Base-by-base conservation (phyloP, 2,329 filamentous ascomycete species). In the Fusarium tuaranense region DNA sequence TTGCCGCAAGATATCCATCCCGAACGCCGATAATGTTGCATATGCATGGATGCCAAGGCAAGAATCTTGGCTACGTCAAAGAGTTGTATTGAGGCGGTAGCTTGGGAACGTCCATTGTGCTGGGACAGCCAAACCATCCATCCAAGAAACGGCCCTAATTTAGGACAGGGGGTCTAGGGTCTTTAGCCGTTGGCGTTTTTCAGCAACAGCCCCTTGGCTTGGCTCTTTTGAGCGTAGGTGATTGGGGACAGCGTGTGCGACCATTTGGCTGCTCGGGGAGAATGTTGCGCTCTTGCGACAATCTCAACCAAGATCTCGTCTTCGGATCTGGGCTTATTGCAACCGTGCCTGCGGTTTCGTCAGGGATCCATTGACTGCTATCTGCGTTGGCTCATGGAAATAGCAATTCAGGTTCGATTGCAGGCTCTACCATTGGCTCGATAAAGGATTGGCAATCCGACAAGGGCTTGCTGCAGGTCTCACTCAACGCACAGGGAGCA, bases 81-180 rank as follows among this genome's bases (percentile, higher is more conserved):
- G 48, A 53, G 48, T 32, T n/a, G 48, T 53, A 53, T 53, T 13
- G 9, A 18, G 25, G 48, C 55, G 68, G 48, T 36, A 71, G 67
- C 48, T 44, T 64, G 25, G 18, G 36, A n/a, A 61, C n/a, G n/a
- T 18, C 58, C 58, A 30, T 30, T 32, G 39, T 61, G 58, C 57
- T 38, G 16, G 22, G 57, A 58, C 53, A 58, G n/a, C n/a, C 32
- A 36, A 62, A 13, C 48, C 25, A 53, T 36, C 48, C 25, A 53
- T 36, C 18, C 39, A 18, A 63, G 46, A 72, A 65, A 72, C 70
- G 65, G 65, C 57, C 70, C 70, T 66, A 61, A 73, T 63, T 61
- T 67, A 51, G 30, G 46, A 62, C n/a, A 59, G 44, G 46, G 66
- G 63, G 16, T 39, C 67, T 22, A 38, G 57, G 67, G 68, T 53